Percentiles rank a stretch among this genome's conserved stretches.
Conservation (phyloP, 305 asterid species). For the Salvia sclarea region DNA sequence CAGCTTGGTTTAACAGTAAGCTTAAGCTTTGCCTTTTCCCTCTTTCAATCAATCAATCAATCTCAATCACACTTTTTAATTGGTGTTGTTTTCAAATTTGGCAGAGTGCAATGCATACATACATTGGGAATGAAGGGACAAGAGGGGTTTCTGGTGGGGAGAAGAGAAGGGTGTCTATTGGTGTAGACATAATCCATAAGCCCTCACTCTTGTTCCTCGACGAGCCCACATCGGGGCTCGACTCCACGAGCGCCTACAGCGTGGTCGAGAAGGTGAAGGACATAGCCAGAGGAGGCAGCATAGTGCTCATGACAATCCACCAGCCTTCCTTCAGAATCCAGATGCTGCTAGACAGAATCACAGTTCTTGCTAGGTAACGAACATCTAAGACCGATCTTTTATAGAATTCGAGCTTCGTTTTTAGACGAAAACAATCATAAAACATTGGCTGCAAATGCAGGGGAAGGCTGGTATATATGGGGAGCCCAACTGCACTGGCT, state of each 20-base stretch:
- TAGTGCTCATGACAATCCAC: conserved; percentile 84
- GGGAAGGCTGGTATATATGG: conserved; percentile 74
- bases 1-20: conserved; percentile 80
- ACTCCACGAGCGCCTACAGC: conserved; percentile 82
- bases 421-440: neutral
- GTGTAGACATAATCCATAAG: conserved; percentile 85
- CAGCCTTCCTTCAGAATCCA: conserved; percentile 89
- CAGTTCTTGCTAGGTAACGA: conserved; percentile 72
- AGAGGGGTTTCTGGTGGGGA: conserved; percentile 92
- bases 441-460: conserved; percentile 48
- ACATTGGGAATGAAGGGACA: conserved; percentile 79
- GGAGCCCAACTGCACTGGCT: conserved; percentile 59
- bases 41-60: too few relatives aligned
- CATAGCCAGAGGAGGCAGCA: conserved; percentile 76
- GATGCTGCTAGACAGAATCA: conserved; percentile 72
- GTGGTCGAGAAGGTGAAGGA: conserved; percentile 89
- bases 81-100: neutral
- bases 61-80: too few relatives aligned
- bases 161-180: conserved; percentile 79
- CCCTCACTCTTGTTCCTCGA: conserved; percentile 86
- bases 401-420: neutral
- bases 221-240: conserved; percentile 92
- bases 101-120: conserved; percentile 75
- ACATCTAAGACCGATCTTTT: neutral
- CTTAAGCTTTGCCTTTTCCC: neutral